Evolutionary conservation across 192 early-diverging fungal genomes (phyloP).

Genomic region (Dimargaris cristalligena): DNA sequence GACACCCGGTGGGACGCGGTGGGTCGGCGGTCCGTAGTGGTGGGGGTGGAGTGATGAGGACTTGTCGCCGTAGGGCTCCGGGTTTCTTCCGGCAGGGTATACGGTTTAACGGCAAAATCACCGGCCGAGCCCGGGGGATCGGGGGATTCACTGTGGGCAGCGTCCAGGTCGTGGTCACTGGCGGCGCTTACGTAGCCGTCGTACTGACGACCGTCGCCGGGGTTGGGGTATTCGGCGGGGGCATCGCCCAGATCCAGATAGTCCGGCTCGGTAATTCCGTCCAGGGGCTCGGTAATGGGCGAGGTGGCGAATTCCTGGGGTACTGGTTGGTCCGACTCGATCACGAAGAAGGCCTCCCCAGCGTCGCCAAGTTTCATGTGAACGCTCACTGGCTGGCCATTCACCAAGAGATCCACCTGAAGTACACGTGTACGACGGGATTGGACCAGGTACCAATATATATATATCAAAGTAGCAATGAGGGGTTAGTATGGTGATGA

Average conservation of each 20-base stretch:
- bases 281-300: constrained; percentile 49
- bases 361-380: constrained; percentile 96
- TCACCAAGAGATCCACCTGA: constrained; percentile 53
- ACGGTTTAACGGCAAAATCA: constrained; percentile 18
- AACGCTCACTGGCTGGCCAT: constrained; percentile 52
- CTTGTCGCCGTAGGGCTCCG: background rate
- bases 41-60: too few relatives aligned
- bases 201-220: background rate
- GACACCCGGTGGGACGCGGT: too few relatives aligned
- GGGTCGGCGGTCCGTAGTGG: too few relatives aligned
- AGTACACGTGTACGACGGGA: too few relatives aligned
- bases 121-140: constrained; percentile 17
- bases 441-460: too few relatives aligned
- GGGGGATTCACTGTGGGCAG: constrained; percentile 18
- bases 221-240: background rate
- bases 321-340: constrained; percentile 78
- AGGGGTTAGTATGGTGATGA: too few relatives aligned
- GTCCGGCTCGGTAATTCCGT: constrained; percentile 17
- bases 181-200: constrained; percentile 55
- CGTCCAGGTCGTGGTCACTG: constrained; percentile 39
- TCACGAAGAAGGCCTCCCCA: constrained; percentile 95
- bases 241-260: constrained; percentile 23
- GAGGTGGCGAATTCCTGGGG: constrained; percentile 88
- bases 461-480: too few relatives aligned
- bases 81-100: background rate